Conservation (phyloP, 2,329 filamentous ascomycete species). For the Fusarium clavum region DNA sequence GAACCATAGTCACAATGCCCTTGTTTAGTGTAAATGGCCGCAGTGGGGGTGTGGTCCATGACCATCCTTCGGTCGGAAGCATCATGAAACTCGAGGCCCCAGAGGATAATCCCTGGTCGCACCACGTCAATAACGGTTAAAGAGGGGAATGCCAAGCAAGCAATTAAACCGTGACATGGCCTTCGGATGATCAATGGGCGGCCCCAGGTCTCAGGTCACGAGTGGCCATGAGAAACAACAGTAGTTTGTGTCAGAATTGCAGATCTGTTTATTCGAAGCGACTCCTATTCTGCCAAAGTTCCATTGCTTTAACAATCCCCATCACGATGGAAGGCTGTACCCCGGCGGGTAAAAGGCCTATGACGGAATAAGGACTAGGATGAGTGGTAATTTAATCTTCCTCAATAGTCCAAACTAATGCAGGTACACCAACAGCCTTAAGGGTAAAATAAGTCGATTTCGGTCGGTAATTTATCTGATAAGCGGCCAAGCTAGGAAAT, state of each 20-base stretch:
- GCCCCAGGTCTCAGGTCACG: slow-evolving; percentile 21
- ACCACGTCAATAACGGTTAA: slow-evolving; percentile 34
- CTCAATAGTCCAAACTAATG: slow-evolving; percentile 31
- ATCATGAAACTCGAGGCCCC: slow-evolving; percentile 41
- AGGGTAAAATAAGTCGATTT: slow-evolving; percentile 31
- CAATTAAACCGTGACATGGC: slow-evolving; percentile 38
- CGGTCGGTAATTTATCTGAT: slow-evolving; percentile 29
- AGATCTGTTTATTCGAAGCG: slow-evolving; percentile 15
- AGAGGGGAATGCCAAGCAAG: slow-evolving; percentile 36
- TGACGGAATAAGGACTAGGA: slow-evolving; percentile 16
- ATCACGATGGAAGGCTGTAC: not conserved
- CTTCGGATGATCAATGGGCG: slow-evolving; percentile 30
- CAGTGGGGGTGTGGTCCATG: slow-evolving; percentile 31
- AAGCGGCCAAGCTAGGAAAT: slow-evolving; percentile 27
- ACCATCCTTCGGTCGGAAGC: slow-evolving; percentile 39
- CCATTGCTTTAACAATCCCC: not conserved
- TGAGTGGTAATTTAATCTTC: slow-evolving; percentile 32
- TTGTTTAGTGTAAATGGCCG: slow-evolving; percentile 40
- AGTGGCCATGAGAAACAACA: slow-evolving; percentile 8
- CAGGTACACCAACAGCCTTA: slow-evolving; percentile 32
- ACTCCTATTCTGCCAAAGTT: slow-evolving; percentile 13
- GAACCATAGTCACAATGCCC: slow-evolving; percentile 27
- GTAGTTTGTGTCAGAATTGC: slow-evolving; percentile 12
- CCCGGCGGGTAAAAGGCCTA: not conserved
- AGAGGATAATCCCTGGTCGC: slow-evolving; percentile 27